Evolutionary conservation across 176 grass and related monocot genomes (phyloP).

Genomic region (Carex parvula): DNA sequence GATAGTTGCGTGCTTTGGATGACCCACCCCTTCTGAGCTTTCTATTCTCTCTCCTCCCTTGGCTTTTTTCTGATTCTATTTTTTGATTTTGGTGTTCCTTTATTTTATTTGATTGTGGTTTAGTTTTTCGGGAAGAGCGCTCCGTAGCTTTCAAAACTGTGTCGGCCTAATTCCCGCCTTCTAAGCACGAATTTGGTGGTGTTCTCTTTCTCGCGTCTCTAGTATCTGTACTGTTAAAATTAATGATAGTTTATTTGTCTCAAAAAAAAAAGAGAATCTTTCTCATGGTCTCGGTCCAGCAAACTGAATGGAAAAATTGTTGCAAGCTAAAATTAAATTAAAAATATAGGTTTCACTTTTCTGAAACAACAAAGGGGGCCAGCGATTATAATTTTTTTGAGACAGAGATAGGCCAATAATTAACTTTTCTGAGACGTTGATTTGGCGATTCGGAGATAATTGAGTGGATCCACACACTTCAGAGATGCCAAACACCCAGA

Average conservation of each 20-base stretch:
- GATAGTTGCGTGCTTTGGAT: constrained; percentile 19
- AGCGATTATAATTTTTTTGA: not conserved
- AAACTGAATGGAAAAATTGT: not conserved
- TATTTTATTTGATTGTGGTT: not conserved
- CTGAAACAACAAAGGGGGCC: not conserved
- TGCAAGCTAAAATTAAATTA: not conserved
- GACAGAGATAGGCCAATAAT: not conserved
- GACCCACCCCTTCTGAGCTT: constrained; percentile 26
- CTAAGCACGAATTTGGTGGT: constrained; percentile 11
- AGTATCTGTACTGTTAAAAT: not conserved
- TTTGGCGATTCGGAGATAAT: not conserved
- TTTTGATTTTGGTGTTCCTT: constrained; percentile 22
- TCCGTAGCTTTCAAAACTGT: not conserved
- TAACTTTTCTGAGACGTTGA: not conserved
- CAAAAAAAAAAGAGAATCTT: not conserved
- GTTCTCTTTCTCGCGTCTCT: not conserved
- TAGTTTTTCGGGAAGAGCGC: not conserved
- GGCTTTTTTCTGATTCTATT: constrained; percentile 15
- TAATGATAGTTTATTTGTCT: not conserved
- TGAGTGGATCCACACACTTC: too few species aligned
- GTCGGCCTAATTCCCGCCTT: constrained; percentile 14
- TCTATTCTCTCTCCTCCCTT: not conserved
- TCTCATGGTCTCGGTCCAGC: not conserved
- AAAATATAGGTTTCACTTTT: not conserved
- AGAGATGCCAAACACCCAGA: too few species aligned